Base-by-base conservation (phyloP, 2,329 filamentous ascomycete genomes). In the Cordyceps fumosorosea region DNA sequence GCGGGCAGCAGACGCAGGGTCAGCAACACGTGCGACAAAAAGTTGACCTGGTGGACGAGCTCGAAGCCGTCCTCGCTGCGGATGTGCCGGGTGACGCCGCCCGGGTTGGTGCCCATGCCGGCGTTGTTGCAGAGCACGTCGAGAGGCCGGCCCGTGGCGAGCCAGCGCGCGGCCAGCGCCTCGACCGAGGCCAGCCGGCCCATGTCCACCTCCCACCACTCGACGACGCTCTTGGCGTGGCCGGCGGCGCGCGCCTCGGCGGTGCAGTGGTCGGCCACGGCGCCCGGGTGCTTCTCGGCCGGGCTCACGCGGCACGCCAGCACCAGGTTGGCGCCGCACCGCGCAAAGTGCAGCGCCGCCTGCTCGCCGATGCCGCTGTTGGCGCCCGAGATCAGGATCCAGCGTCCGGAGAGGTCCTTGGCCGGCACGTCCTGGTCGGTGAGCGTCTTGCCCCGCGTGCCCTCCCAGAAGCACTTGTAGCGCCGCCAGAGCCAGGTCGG, bases 41-140 rank as follows among this genome's bases (percentile, higher is more conserved):
- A 69, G 64, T 73, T 73, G 63, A 73, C 68, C 64, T 73, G 65
- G 47, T 73, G 71, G 26, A 72, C 58, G 5, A 71, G 64, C 56
- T 72, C 68, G 56, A 73, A 71, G 11, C 71, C 72, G 62, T 73
- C 71, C 48, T 65, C 63, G 2, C 70, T 73, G 26, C 40, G 26
- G 6, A 60, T 8, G 45, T 55, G 56, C 20, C 60, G 61, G 34
- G 20, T 18, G 5, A 64, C 60, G 22, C 60, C 64, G n/a, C 58
- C 63, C 1, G 64, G 67, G 45, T 66, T 67, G 10, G 55, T 45
- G 37, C 55, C 63, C 53, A 64, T 64, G 29, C 71, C 71, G 10
- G 71, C 70, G 45, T 73, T 73, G 64, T 72, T 73, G 64, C 65
- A 69, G 5, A 73, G 65, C 4, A 73, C 64, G 62, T 72, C 69